Percentiles rank a stretch among this genome's conserved stretches.
These are phyloP conservation scores for Hura crepitans DNA, from an alignment of 441 rosid genomes.

Conservation along the genomic window DNA sequence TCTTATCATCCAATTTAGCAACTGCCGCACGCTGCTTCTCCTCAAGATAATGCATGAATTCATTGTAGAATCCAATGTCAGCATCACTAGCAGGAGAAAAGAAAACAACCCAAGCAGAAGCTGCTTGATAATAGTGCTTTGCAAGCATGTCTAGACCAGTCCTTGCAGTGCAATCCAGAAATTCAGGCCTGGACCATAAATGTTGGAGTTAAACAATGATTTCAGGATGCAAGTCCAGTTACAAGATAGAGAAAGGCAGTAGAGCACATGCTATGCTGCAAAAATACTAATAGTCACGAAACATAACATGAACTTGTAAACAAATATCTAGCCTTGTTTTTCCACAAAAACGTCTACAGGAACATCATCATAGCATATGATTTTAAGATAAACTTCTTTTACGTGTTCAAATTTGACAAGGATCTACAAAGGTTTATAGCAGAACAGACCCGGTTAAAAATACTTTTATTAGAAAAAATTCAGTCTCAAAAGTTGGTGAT, in stretches of 20 bases:
- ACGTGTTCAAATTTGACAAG: not conserved
- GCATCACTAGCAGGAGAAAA: conserved; percentile 88
- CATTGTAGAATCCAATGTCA: conserved; percentile 79
- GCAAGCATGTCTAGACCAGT: conserved; percentile 94
- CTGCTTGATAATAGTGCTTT: conserved; percentile 91
- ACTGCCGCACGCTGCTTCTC: conserved; percentile 99
- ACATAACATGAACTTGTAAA: not conserved
- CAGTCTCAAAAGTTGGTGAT: not conserved
- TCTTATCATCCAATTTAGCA: conserved; percentile 81
- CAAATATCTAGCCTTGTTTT: not conserved
- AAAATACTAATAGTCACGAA: not conserved
- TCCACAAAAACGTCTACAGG: not conserved
- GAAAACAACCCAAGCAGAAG: conserved; percentile 88
- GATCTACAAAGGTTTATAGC: not conserved
- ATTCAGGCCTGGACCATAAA: conserved; percentile 69
- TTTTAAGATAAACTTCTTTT: not conserved
- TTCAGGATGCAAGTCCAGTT: not conserved
- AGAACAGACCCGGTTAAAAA: not conserved
- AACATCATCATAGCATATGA: not conserved
- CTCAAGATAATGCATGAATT: conserved; percentile 86
- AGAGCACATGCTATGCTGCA: not conserved
- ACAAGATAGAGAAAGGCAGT: not conserved
- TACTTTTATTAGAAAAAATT: not conserved
- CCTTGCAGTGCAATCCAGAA: conserved; percentile 93
- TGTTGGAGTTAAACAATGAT: not conserved